phyloP scores from a whole-genome alignment of 2,329 filamentous ascomycete species.

The Colletotrichum sp. region DNA sequence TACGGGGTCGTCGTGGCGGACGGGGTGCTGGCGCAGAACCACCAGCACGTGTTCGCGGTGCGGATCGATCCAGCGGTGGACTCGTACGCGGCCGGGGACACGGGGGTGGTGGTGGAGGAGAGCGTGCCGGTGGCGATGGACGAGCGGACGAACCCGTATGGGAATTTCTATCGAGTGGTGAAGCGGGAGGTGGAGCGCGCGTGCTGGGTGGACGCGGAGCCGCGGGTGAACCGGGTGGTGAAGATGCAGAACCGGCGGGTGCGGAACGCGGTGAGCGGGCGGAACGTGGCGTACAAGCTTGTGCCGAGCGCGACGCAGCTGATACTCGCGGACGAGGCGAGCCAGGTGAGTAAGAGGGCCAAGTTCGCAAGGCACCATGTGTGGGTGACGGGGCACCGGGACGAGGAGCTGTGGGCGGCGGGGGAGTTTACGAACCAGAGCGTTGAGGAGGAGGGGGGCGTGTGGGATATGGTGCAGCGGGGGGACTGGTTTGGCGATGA shows the following conservation, averaged over 20 bases:
- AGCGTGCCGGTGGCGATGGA: slow-evolving; percentile 42
- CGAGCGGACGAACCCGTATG: slow-evolving; percentile 61
- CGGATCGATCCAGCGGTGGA: slow-evolving; percentile 71
- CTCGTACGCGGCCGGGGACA: slow-evolving; percentile 46
- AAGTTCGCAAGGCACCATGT: slow-evolving; percentile 50
- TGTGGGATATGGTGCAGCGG: slow-evolving; percentile 50
- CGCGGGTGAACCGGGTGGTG: slow-evolving; percentile 54
- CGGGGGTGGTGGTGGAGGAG: slow-evolving; percentile 52
- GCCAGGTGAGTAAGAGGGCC: slow-evolving; percentile 46
- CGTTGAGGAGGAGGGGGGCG: slow-evolving; percentile 44
- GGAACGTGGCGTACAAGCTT: slow-evolving; percentile 55
- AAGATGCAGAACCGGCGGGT: slow-evolving; percentile 52
- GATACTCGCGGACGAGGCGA: slow-evolving; percentile 49
- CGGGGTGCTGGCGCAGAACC: slow-evolving; percentile 70
- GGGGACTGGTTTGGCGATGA: slow-evolving; percentile 48
- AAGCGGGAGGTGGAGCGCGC: slow-evolving; percentile 52
- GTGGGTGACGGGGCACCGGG: slow-evolving; percentile 55
- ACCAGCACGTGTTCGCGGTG: slow-evolving; percentile 72
- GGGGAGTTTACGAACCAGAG: slow-evolving; percentile 59
- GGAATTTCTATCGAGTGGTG: slow-evolving; percentile 64
- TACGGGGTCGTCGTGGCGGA: slow-evolving; percentile 69
- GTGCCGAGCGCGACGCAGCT: slow-evolving; percentile 49
- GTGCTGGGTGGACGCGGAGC: slow-evolving; percentile 56
- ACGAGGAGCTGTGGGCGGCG: slow-evolving; percentile 55
- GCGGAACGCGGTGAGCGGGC: slow-evolving; percentile 53